Evolutionary conservation across 495 filamentous ascomycete genomes (phyloP), one percentile per base, ranked within the genome.

Genomic region (Penicillium parvum): DNA sequence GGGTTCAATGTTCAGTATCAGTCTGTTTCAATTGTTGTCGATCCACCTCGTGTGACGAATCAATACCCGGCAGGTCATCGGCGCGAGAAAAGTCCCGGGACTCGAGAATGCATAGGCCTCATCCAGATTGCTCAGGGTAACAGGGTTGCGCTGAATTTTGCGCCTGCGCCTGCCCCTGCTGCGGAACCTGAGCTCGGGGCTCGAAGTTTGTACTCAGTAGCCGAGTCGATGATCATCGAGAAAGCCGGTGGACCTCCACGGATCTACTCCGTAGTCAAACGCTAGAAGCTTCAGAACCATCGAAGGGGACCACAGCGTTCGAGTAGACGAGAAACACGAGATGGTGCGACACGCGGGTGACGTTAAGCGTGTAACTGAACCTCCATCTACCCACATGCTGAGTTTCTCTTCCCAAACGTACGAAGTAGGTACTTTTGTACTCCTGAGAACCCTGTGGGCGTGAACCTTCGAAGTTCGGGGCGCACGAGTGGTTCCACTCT

Each of bases 331-430:
- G 39, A 36, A 47, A 33, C 32, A 49, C 28, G 29, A 40, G 53
- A 53, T 53, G 50, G 53, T 57, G 53, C 41, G 45, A 57, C 49
- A 51, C 42, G 19, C 23, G 25, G 35, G 34, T 49, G 41, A 45
- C 10, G 43, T 47, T 28, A 43, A n/a, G 23, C 27, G 21, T 26
- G 43, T 25, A 22, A 38, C 28, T 14, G 27, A 41, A 28, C 36
- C 32, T 38, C 43, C 23, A 7, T 28, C 14, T 30, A 33, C 20
- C 43, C 53, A 53, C 52, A 48, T 49, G 33, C 43, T 30, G 37
- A 49, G 20, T 40, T 18, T 32, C 32, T 32, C 37, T n/a, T n/a
- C n/a, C n/a, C n/a, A n/a, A n/a, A n/a, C n/a, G n/a, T n/a, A n/a
- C n/a, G n/a, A n/a, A n/a, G n/a, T n/a, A 15, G 11, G 15, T 40